Evolutionary conservation across 2,329 filamentous ascomycete genomes (phyloP), one percentile per base, ranked within the genome.

Genomic region (Colletotrichum gigasporum): DNA sequence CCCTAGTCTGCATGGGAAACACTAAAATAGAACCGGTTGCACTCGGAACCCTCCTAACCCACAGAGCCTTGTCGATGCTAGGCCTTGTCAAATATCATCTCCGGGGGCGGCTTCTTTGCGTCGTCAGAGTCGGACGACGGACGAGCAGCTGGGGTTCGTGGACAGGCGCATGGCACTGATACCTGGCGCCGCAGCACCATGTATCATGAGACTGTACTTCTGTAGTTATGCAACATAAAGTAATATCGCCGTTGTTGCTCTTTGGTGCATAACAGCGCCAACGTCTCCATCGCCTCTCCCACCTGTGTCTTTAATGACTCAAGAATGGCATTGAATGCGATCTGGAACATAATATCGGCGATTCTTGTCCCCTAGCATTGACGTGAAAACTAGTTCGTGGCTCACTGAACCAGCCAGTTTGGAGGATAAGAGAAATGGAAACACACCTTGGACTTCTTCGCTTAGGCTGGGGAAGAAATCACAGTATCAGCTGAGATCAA

Each of bases 1-100:
- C 45, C 24, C 48, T 24, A 22, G n/a, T n/a, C 22, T 41, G 37
- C 22, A 14, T 42, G 42, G 24, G 32, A 60, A 37, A 8, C 35
- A 60, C 62, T 53, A 65, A 56, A 65, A 65, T 56, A 68, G 53
- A 63, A 53, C 57, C 57, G 42, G 45, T 57, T 53, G 26, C 51
- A 30, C 47, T 53, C 59, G 52, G 59, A 32, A 53, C 14, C n/a
- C 22, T 41, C 50, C 30, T 48, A 53, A 47, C 37, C 48, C 32
- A 44, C 57, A 39, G n/a, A 34, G 42, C 41, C 37, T 24, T 42
- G 24, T 16, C 30, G 45, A 44, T 51, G 39, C 53, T 24, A 22
- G 41, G 22, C 26, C 34, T 37, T 61, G 58, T 24, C 11, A 39
- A 53, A 48, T n/a, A 63, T 53, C 60, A 60, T 63, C 55, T 63